Evolutionary conservation across 306 rosid genomes (phyloP).

Genomic region (Sphenostylis stenocarpa): DNA sequence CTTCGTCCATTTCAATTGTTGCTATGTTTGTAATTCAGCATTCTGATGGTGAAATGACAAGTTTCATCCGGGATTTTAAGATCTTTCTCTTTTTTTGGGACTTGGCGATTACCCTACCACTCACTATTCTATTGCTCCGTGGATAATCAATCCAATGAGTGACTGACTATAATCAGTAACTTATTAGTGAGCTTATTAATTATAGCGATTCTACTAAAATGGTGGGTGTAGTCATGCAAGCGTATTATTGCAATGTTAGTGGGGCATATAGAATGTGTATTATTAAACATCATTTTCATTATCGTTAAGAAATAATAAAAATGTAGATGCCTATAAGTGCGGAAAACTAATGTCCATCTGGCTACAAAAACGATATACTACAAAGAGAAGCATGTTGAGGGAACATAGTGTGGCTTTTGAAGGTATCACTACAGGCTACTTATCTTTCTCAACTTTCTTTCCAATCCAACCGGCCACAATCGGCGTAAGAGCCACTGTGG

Average conservation of each 20-base stretch:
- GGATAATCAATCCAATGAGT: neutral
- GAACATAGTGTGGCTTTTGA: conserved; percentile 1
- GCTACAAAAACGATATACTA: neutral
- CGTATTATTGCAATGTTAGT: neutral
- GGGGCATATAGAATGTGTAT: neutral
- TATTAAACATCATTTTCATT: neutral
- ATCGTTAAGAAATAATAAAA: neutral
- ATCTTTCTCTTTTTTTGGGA: neutral
- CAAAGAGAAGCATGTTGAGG: conserved; percentile 1
- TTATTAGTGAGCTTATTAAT: neutral
- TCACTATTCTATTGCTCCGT: neutral
- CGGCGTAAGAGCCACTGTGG: conserved; percentile 94
- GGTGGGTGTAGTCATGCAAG: neutral
- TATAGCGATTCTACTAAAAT: neutral
- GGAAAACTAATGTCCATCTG: conserved; percentile 1
- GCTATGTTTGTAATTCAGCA: neutral
- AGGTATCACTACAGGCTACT: conserved; percentile 34
- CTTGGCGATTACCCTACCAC: neutral
- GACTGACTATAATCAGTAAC: neutral
- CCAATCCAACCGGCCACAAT: conserved; percentile 90
- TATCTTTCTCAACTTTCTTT: conserved; percentile 61
- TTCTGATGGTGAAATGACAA: neutral
- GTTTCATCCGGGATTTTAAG: neutral
- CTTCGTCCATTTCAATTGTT: neutral
- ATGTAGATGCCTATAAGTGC: conserved; percentile 19